These are phyloP conservation scores for Bipolaris victoriae DNA, from an alignment of 2,329 filamentous ascomycete species.

Conservation along the genomic window DNA sequence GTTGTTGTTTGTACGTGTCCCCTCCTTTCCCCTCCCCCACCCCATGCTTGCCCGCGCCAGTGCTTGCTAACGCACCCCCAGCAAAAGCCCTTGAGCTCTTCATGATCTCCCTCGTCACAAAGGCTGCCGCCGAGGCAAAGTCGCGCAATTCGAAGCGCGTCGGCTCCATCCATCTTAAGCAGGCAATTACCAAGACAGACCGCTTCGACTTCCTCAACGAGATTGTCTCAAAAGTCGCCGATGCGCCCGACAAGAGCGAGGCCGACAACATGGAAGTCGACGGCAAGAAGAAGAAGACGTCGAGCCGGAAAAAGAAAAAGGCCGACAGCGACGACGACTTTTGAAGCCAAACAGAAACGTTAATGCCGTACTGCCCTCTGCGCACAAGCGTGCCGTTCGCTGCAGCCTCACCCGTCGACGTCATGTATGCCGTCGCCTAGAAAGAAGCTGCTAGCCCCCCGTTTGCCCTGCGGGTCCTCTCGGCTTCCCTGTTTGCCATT, in stretches of 20 bases:
- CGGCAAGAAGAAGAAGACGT: slow-evolving; percentile 53
- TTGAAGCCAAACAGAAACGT: slow-evolving; percentile 25
- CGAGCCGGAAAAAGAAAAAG: slow-evolving; percentile 48
- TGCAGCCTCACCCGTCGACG: not conserved
- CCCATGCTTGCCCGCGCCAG: not conserved
- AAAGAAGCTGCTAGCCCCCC: not conserved
- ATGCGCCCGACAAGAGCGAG: slow-evolving; percentile 61
- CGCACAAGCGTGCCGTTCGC: not conserved
- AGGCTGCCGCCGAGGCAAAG: slow-evolving; percentile 82
- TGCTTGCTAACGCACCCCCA: slow-evolving; percentile 37
- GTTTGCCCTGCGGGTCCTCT: not conserved
- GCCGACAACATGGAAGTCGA: slow-evolving; percentile 51
- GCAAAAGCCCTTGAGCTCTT: slow-evolving; percentile 96
- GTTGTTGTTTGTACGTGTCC: slow-evolving; percentile 78
- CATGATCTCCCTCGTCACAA: slow-evolving; percentile 92
- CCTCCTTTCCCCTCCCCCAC: not conserved
- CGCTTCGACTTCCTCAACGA: slow-evolving; percentile 94
- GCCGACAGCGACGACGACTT: slow-evolving; percentile 48
- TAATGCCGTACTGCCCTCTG: not conserved
- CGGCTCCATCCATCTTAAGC: slow-evolving; percentile 88
- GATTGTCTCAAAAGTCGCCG: slow-evolving; percentile 84
- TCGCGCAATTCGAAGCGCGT: slow-evolving; percentile 87
- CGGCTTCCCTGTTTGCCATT: not conserved
- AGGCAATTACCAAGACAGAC: slow-evolving; percentile 84
- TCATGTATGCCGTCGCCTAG: not conserved